These are phyloP conservation scores for Vitis hybrid DNA, from an alignment of 177 flowering plant genomes.

Conservation along the genomic window DNA sequence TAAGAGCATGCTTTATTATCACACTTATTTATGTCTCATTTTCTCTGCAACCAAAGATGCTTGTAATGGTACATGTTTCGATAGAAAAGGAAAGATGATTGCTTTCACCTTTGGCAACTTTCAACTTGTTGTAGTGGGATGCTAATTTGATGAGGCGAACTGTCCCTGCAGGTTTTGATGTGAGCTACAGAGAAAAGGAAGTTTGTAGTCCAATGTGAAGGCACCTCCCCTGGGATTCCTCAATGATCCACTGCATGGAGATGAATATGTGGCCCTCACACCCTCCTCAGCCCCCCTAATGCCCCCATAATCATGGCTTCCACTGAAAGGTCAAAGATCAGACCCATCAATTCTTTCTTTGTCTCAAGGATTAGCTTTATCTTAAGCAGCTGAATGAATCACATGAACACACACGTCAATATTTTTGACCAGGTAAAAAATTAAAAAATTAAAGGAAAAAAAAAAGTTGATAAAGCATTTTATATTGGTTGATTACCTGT, in stretches of 20 bases:
- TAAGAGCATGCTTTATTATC: background rate
- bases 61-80: background rate
- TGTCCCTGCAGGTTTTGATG: background rate
- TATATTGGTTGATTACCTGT: too few relatives aligned
- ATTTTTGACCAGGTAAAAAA: too few relatives aligned
- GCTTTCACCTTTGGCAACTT: background rate
- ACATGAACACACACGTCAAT: too few relatives aligned
- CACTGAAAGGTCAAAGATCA: background rate
- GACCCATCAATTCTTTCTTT: slow-evolving; percentile 9
- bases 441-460: too few relatives aligned
- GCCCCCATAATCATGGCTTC: slow-evolving; percentile 18
- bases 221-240: slow-evolving; percentile 23
- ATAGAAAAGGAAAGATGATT: background rate
- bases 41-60: background rate
- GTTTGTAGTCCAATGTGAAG: slow-evolving; percentile 15
- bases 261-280: slow-evolving; percentile 16
- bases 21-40: background rate
- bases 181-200: background rate
- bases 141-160: slow-evolving; percentile 9
- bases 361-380: background rate
- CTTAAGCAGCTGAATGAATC: background rate
- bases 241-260: background rate
- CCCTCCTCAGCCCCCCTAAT: slow-evolving; percentile 8
- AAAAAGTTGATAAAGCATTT: too few relatives aligned
- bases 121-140: background rate